A percentile compares a stretch with the other conserved stretches of the same genome.
Evolutionary conservation across 2,329 filamentous ascomycete species (phyloP).

Genomic region (Ceratocystis eucalypticola): DNA sequence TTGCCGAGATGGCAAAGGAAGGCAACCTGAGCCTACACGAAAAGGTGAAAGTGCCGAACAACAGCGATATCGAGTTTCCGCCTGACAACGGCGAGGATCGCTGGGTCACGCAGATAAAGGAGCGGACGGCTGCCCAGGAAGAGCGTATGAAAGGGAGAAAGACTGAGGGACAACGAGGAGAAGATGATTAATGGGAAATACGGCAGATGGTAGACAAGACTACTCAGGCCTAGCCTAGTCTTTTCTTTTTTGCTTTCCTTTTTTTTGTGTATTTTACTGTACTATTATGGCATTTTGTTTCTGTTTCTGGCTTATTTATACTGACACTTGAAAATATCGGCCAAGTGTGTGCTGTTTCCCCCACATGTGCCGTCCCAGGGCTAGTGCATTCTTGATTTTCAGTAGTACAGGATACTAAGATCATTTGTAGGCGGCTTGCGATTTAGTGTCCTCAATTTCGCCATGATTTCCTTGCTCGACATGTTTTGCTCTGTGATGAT

Average conservation of each 20-base stretch:
- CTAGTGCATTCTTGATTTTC: slow-evolving; percentile 17
- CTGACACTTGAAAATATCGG: not conserved
- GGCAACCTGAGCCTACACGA: slow-evolving; percentile 17
- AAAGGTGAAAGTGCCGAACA: slow-evolving; percentile 28
- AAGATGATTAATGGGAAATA: not conserved
- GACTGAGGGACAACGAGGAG: slow-evolving; percentile 16
- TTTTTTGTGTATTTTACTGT: slow-evolving; percentile 8
- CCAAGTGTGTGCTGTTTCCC: slow-evolving; percentile 11
- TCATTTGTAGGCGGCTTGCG: slow-evolving; percentile 36
- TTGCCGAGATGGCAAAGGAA: slow-evolving; percentile 20
- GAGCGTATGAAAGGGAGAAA: slow-evolving; percentile 19
- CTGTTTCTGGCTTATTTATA: not conserved
- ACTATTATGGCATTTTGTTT: slow-evolving; percentile 10
- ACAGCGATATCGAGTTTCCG: slow-evolving; percentile 31
- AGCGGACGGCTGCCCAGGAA: not conserved
- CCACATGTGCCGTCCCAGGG: not conserved
- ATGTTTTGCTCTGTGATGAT: slow-evolving; percentile 65
- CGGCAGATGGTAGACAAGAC: not conserved
- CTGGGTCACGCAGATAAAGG: slow-evolving; percentile 6
- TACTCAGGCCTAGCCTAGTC: not conserved
- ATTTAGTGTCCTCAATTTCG: slow-evolving; percentile 46
- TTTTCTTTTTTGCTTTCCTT: not conserved
- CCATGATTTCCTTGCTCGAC: slow-evolving; percentile 56
- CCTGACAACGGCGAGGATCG: slow-evolving; percentile 16
- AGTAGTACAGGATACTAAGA: slow-evolving; percentile 41